Evolutionary conservation across 805 yeast species (phyloP).

Genomic region (Wickerhamomyces silvicola): DNA sequence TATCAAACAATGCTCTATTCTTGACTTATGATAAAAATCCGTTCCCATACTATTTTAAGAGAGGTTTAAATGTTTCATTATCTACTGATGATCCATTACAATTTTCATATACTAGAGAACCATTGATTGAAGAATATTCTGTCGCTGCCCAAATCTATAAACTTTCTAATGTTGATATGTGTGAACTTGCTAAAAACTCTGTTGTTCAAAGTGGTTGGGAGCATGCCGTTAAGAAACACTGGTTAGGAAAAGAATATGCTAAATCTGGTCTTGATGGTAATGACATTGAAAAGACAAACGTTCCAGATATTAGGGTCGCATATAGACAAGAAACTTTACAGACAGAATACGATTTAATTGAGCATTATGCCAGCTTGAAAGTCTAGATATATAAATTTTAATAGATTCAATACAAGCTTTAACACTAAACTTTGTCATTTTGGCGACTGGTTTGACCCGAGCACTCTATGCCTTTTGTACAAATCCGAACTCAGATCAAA

Average conservation of each 20-base stretch:
- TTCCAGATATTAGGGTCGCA: conserved; percentile 80
- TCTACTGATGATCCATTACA: conserved; percentile 98
- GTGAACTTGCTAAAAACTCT: conserved; percentile 91
- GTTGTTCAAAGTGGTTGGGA: conserved; percentile 95
- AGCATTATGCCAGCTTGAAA: conserved; percentile 39
- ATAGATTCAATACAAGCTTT: neutral
- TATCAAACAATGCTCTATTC: conserved; percentile 93
- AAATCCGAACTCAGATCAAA: too few species aligned
- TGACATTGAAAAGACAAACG: conserved; percentile 90
- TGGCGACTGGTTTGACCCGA: neutral
- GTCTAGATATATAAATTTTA: neutral
- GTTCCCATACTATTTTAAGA: conserved; percentile 80
- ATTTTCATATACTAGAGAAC: conserved; percentile 94
- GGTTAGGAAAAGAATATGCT: conserved; percentile 73
- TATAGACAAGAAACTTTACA: conserved; percentile 77
- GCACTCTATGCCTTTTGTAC: too few species aligned
- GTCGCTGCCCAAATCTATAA: conserved; percentile 98
- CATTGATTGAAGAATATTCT: conserved; percentile 93
- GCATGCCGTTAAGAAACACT: conserved; percentile 74
- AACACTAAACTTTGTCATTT: neutral
- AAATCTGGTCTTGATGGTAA: conserved; percentile 69
- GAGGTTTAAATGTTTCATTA: conserved; percentile 89
- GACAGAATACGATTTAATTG: conserved; percentile 64
- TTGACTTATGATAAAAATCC: conserved; percentile 97
- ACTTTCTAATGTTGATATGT: conserved; percentile 91